Base-by-base conservation (phyloP, 1,284 basidiomycete genomes). In the Pseudozyma sp. region DNA sequence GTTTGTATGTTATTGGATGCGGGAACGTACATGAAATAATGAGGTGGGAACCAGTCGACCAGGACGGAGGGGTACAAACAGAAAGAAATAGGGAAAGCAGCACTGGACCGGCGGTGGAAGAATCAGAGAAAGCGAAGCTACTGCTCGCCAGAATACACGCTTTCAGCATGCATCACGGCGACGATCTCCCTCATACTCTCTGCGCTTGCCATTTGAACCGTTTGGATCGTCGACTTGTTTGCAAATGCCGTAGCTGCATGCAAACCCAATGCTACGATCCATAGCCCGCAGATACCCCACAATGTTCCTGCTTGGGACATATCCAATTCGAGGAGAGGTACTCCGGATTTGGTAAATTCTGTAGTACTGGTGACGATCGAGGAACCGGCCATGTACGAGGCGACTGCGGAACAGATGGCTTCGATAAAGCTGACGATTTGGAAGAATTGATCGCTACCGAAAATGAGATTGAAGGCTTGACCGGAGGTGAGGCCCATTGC, bases 241-340 rank as follows among this genome's bases (percentile, higher is more conserved):
- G 71, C 66, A n/a, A 74, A 74, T 5, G 71, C 66, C 19, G 71
- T 74, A 1, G 66, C 43, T 5, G 62, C 71, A 18, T 74, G 71
- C 44, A 74, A 35, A 7, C 21, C 52, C 21, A 74, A 42, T 0
- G 66, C 71, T n/a, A 70, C 11, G 19, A 74, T 69, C 71, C 71
- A 74, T 36, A 74, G 25, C 3, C 59, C 71, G 44, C 71, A 74
- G 50, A 74, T 74, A 14, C 71, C 71, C 71, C 71, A 74, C 42
- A 74, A 49, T 18, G 71, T 74, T 4, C 56, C 71, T 12, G 71
- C 71, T 42, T 74, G 71, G 55, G 62, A 66, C 44, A 74, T 64
- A 40, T 74, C 71, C 8, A 74, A 45, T 14, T 74, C 71, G 36
- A 74, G 35, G 45, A 74, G 48, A 1, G 66, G 31, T 3, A 38